Evolutionary conservation across 202 grass and related monocot genomes (phyloP), one percentile per base, ranked within the genome.

Genomic region (Digitaria exilis): DNA sequence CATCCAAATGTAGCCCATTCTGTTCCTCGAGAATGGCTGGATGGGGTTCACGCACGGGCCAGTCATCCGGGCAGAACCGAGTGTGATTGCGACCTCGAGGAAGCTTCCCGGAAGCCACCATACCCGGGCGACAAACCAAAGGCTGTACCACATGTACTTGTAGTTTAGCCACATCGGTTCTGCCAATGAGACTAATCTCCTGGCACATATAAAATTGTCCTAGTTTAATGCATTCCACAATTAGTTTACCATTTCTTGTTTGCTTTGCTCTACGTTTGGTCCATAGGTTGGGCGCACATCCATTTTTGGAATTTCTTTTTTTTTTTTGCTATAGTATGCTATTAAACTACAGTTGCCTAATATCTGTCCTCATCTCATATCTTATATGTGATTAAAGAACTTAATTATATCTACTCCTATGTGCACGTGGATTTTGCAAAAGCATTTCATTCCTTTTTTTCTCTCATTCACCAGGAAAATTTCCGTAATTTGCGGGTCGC

Each of bases 401-500:
- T 11, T 5, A n/a, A n/a, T n/a, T n/a, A 5, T 50, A 0, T 50
- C 2, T 39, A 15, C 13, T 50, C 16, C 16, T 44, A 10, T 55
- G 16, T 37, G 13, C 13, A 39, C 3, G 7, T 7, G 3, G 37
- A 39, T 39, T 9, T 39, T 39, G 30, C 34, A 11, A 66, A 16
- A 66, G 1, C 32, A 19, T 79, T 18, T 39, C 21, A 9, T 66
- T 26, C 45, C n/a, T n/a, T 66, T 37, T 1, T 25, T 39, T 37
- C 35, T n/a, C 10, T 4, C 10, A 8, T 75, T 82, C 54, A 18
- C 24, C 84, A 96, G 93, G 90, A 96, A 91, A 93, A 87, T 24
- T 65, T 96, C 19, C 86, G 90, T 87, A 90, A 88, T 31, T 73
- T 95, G 25, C 85, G 90, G 72, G 49, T 96, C 61, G 63, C 80